A percentile compares a stretch with the other conserved stretches of the same genome.
Conservation (phyloP, 495 filamentous ascomycete genomes). For the Margaritispora aquatica region DNA sequence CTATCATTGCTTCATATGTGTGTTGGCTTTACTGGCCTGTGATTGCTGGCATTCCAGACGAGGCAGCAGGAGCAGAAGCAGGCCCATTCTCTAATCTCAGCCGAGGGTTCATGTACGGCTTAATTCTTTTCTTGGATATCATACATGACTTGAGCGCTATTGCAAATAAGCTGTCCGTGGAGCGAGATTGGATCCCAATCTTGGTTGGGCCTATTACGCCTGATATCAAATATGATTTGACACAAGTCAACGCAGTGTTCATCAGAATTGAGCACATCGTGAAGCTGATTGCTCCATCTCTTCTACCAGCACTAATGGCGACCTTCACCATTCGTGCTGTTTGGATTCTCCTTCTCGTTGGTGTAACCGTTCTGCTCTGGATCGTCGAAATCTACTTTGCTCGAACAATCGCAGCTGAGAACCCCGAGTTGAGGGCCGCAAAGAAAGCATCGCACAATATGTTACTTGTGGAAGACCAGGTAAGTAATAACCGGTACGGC, state of each 20-base stretch:
- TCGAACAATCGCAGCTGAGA: constrained; percentile 26
- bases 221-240: constrained; percentile 29
- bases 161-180: constrained; percentile 53
- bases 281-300: constrained; percentile 57
- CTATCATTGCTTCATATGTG: constrained; percentile 42
- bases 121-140: constrained; percentile 44
- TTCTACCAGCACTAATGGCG: constrained; percentile 42
- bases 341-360: constrained; percentile 12
- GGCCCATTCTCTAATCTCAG: constrained; percentile 17
- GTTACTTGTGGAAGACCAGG: not conserved
- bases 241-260: constrained; percentile 55
- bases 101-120: constrained; percentile 33
- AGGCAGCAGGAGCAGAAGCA: not conserved
- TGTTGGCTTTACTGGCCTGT: constrained; percentile 35
- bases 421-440: constrained; percentile 23
- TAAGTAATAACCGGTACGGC: no score
- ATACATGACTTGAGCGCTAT: constrained; percentile 49
- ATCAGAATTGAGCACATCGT: constrained; percentile 63
- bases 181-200: constrained; percentile 54
- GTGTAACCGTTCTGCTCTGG: constrained; percentile 30
- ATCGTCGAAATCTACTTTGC: constrained; percentile 28
- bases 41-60: constrained; percentile 22
- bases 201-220: constrained; percentile 27
- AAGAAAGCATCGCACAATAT: constrained; percentile 17
- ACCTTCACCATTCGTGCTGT: constrained; percentile 36